Base-by-base conservation (phyloP, 2,329 filamentous ascomycete genomes). In the Fusarium sp. region DNA sequence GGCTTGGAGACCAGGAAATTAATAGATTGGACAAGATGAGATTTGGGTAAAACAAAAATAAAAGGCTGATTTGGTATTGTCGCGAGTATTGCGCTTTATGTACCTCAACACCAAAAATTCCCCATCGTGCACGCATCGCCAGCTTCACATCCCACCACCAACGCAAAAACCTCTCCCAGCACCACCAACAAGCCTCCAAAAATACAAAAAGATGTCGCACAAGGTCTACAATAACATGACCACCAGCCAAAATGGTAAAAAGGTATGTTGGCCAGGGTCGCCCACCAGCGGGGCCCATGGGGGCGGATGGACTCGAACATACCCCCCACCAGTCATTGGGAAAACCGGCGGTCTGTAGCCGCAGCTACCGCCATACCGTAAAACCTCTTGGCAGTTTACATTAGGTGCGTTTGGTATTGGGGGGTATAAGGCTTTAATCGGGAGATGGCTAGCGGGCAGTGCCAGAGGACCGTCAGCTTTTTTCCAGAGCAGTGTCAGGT, bases 1-100 rank as follows among this genome's bases (percentile, higher is more conserved):
- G 78, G 88, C 88, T 4, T 91, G 89, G 89, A 85, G 85, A 45
- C 82, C 83, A 2, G 74, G 69, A 57, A 76, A 72, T 62, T 77
- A 58, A 69, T 32, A n/a, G 23, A 61, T 52, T 60, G 27, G 3
- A 30, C n/a, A 41, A 25, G 2, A n/a, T 10, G 5, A 54, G 32
- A 27, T 7, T 4, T 8, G 86, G 20, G 16, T 7, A 50, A 16
- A 16, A 62, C 25, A 60, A 8, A 8, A 59, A 58, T 45, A 35
- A 64, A 48, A 14, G 18, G 43, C 18, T 50, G 30, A 30, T 32
- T 30, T 48, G 35, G 20, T 20, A 43, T 63, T 52, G 23, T 30
- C 37, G 25, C 23, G 11, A 45, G 27, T 20, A 30, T 18, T n/a
- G 2, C 7, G 14, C 23, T 37, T 50, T 14, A 48, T 25, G 37